Evolutionary conservation across 2,329 filamentous ascomycete genomes (phyloP), one percentile per base, ranked within the genome.

Genomic region (Pseudogymnoascus sp.): DNA sequence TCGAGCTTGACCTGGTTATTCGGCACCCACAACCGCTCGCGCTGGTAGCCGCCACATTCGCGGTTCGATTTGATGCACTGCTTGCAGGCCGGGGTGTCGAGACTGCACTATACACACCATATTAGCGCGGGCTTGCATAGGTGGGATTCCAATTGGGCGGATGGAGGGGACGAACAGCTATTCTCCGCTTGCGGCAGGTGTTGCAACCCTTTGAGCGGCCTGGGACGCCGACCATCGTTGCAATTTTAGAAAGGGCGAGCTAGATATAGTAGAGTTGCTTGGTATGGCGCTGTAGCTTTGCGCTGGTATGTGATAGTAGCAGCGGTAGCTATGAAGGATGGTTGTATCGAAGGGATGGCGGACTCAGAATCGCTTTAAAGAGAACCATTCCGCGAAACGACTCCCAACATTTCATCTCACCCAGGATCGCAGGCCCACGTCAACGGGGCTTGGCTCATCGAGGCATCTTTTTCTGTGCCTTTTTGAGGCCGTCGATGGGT

Each of bases 201-300:
- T 85, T 84, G 74, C 84, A 87, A 38, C 84, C 84, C 72, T 86
- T 86, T 72, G 83, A 87, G 72, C 86, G 86, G 61, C 84, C 84
- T 38, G 83, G 79, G 64, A 87, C 84, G 61, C 84, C 84, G 2
- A 56, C 50, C 50, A 56, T 56, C 3, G 28, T 31, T 2, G 28
- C 6, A 5, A 1, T 19, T 56, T 19, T 5, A 56, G 14, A 33
- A 56, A 19, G 50, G 5, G 2, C 14, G 28, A 33, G 8, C 26
- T 56, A 33, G 28, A 56, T 56, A 19, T 10, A 56, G 26, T 33
- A 19, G 8, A 33, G 12, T 19, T 56, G n/a, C 50, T 56, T 56
- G 14, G 10, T 56, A 56, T 53, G 5, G 14, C 7, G n/a, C 10
- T 28, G 50, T 19, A 19, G 4, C 28, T 26, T 11, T 56, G 12